Evolutionary conservation across 2,329 filamentous ascomycete species (phyloP).

Genomic region (Phoma sp.): DNA sequence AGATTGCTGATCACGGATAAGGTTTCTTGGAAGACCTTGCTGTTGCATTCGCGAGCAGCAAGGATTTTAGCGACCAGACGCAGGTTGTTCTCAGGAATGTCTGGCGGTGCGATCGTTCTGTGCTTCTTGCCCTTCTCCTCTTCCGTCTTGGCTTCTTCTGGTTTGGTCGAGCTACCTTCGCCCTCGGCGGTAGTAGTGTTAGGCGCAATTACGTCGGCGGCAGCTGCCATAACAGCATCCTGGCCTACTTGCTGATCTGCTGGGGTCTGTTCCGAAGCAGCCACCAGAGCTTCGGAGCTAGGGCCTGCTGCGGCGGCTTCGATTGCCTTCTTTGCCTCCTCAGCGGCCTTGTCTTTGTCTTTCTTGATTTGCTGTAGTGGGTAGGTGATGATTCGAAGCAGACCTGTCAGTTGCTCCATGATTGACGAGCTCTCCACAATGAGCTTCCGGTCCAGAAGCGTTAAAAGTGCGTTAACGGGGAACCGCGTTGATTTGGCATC

Average conservation of each 20-base stretch:
- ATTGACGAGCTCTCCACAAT: conserved; percentile 97
- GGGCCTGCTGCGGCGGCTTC: conserved; percentile 11
- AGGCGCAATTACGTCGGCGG: conserved; percentile 42
- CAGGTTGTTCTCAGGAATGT: conserved; percentile 87
- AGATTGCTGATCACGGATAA: conserved; percentile 98
- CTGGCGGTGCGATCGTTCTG: conserved; percentile 75
- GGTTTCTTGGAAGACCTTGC: conserved; percentile 97
- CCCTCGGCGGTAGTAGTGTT: conserved; percentile 15
- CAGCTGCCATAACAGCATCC: conserved; percentile 49
- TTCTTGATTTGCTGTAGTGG: conserved; percentile 86
- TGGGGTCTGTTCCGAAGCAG: conserved; percentile 19
- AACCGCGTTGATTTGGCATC: conserved; percentile 85
- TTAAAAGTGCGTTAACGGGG: conserved; percentile 88
- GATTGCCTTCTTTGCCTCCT: conserved; percentile 53
- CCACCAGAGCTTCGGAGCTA: conserved; percentile 31
- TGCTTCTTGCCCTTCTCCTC: conserved; percentile 59
- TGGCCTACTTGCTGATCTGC: conserved; percentile 18
- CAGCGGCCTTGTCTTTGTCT: conserved; percentile 71
- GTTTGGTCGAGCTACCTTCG: conserved; percentile 38
- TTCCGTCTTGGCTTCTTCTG: conserved; percentile 43
- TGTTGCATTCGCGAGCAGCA: conserved; percentile 93
- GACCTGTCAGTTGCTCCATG: conserved; percentile 89
- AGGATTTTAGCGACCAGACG: conserved; percentile 96
- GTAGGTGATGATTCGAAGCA: conserved; percentile 87
- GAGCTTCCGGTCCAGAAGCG: conserved; percentile 87